Base-by-base conservation (phyloP, 805 yeast genomes). In the Candida pseudofarinosa region DNA sequence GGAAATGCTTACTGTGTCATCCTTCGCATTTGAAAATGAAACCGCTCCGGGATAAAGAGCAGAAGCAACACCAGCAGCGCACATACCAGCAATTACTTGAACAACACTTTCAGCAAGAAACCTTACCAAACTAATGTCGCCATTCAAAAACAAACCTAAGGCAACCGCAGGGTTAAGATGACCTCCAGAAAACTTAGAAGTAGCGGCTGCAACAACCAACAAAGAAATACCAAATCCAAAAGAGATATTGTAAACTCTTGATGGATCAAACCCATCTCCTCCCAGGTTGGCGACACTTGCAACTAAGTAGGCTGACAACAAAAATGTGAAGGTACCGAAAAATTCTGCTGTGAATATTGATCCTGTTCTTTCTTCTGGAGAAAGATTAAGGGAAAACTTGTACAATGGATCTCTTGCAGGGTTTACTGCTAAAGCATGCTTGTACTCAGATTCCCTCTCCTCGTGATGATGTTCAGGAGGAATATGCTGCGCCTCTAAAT, bases 131-230 rank as follows among this genome's bases (percentile, higher is more conserved):
- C 88, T 76, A 46, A 85, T 74, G 42, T 88, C 91, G 49, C 85
- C 76, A 16, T 86, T 83, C 35, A 85, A 67, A n/a, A 80, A 75
- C 58, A 88, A 69, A 20, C 89, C 69, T 33, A 86, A 71, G 17
- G 95, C 83, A 34, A 88, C 95, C 39, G 93, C 91, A 10, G 96
- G 96, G 71, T 88, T 88, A 61, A 88, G 76, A 69, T 85, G 86
- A 71, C 93, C 96, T 57, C 96, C 96, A 33, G 93, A 84, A 47
- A 88, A 78, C 62, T 88, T 77, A 69, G 74, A 82, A 55, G 84
- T 79, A 54, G 80, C 65, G 55, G 80, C 78, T 39, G 85, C 86
- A 53, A 77, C 79, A 51, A 84, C 81, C 80, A 84, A 77, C 42
- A 88, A 88, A 53, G 88, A 83, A 58, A 85, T 84, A 51, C 96